phyloP scores from a whole-genome alignment of 1,284 basidiomycete genomes.

The Amylostereum chailletii region DNA sequence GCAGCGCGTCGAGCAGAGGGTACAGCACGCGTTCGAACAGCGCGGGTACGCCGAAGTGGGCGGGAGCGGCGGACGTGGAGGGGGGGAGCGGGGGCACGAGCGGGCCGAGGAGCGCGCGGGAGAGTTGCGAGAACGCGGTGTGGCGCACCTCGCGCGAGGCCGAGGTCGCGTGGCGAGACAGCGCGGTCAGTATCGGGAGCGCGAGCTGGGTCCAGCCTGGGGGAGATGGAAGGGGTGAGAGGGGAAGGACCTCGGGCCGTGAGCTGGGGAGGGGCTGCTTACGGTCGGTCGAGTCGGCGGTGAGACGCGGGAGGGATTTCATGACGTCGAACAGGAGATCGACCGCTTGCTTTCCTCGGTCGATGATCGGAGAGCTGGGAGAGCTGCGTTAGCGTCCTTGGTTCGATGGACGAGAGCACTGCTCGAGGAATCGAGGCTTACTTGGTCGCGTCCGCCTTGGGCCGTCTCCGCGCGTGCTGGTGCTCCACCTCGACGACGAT shows the following conservation, averaged over 20 bases:
- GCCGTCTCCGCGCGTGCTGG: conserved; percentile 41
- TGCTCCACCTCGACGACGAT: conserved; percentile 50
- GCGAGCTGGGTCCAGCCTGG: conserved; percentile 79
- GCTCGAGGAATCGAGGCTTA: conserved; percentile 18
- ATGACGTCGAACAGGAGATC: conserved; percentile 73
- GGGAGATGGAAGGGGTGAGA: conserved; percentile 8
- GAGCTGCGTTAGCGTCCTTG: neutral
- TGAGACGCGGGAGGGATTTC: conserved; percentile 49
- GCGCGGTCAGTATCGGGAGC: conserved; percentile 71
- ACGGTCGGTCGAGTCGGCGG: conserved; percentile 49
- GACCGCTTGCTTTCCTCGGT: conserved; percentile 77
- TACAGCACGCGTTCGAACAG: conserved; percentile 90
- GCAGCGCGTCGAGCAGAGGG: conserved; percentile 85
- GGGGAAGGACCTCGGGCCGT: neutral
- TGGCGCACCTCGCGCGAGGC: conserved; percentile 82
- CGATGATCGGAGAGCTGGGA: conserved; percentile 65
- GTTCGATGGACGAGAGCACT: neutral
- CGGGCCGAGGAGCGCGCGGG: conserved; percentile 81
- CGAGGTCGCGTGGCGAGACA: conserved; percentile 83
- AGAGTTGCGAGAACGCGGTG: conserved; percentile 75
- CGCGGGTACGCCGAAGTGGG: conserved; percentile 52
- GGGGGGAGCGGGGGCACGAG: conserved; percentile 53
- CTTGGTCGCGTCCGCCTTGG: conserved; percentile 46
- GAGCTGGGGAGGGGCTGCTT: conserved; percentile 11
- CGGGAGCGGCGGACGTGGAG: conserved; percentile 2